A percentile compares a stretch with the other conserved stretches of the same genome.
These are phyloP conservation scores for Aaosphaeria pasadenensis DNA, from an alignment of 2,329 filamentous ascomycete species.

Conservation along the genomic window DNA sequence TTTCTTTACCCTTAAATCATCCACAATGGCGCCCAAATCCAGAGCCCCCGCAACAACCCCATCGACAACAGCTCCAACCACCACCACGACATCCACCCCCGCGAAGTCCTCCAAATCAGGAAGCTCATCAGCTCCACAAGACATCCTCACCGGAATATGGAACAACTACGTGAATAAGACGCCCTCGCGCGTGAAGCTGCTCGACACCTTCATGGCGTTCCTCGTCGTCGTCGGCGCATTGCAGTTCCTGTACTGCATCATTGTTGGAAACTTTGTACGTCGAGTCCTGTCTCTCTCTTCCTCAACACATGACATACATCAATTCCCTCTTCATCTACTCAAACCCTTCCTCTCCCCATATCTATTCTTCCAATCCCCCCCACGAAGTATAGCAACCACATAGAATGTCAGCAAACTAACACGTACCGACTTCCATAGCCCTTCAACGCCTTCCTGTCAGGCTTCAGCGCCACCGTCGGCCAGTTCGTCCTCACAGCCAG, in stretches of 20 bases:
- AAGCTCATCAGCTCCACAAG: constrained; percentile 38
- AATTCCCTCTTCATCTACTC: neutral
- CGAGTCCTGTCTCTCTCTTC: neutral
- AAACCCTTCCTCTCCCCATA: constrained; percentile 1
- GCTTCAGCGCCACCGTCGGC: constrained; percentile 90
- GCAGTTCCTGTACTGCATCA: constrained; percentile 89
- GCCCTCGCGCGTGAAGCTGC: constrained; percentile 84
- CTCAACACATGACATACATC: neutral
- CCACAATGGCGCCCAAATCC: constrained; percentile 31
- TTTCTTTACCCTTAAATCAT: neutral
- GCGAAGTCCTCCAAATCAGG: constrained; percentile 18
- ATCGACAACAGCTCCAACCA: constrained; percentile 9
- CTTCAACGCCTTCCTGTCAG: constrained; percentile 97
- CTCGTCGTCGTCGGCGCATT: constrained; percentile 80
- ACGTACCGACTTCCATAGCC: constrained; percentile 57
- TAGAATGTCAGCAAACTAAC: neutral
- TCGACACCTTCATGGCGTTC: constrained; percentile 89
- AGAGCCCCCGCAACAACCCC: constrained; percentile 9
- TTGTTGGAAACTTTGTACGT: constrained; percentile 92
- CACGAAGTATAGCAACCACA: neutral
- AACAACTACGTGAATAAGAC: constrained; percentile 77
- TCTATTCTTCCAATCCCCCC: neutral
- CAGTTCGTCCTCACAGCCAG: constrained; percentile 94
- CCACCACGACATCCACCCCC: constrained; percentile 12
- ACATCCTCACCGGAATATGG: constrained; percentile 69